Base-by-base conservation (phyloP, 768 basidiomycete genomes). In the Tylopilus rubrobrunneus region DNA sequence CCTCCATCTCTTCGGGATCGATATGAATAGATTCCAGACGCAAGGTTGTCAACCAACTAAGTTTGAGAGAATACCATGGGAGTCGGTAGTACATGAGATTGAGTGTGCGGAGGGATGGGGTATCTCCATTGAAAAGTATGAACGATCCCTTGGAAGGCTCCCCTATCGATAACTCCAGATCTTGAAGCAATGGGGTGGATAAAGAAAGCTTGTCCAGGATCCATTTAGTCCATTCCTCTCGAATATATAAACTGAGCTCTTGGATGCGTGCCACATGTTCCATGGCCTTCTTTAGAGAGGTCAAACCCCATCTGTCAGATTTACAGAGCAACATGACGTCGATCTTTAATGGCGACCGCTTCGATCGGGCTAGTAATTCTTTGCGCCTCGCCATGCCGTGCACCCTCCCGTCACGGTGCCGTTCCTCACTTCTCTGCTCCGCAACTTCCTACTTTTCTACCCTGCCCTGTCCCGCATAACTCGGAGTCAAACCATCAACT, bases 31-130 rank as follows among this genome's bases (percentile, higher is more conserved):
- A 34, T n/a, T 65, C 51, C 3, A 79, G 57, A 33, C 60, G 65
- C 23, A 80, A 65, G 42, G 65, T 63, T 6, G 67, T 71, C 12
- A 80, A 71, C 39, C 64, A 61, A 37, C 48, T 25, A 15, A 41
- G 37, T 21, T 23, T n/a, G 37, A 55, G 21, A 9, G 23, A 45
- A 23, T 33, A 3, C 53, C 42, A 55, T 7, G 34, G 49, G 21
- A 40, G 2, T 1, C 23, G 31, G 42, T 10, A 48, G 4, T 12
- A 4, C n/a, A 4, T 12, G 12, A 49, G 14, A n/a, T 7, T n/a
- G 6, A 49, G 19, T 4, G 23, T 28, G 7, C 31, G 47, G 14
- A 49, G 52, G 31, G 36, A 31, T 21, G 52, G 31, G 12, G 31
- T 27, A 17, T 11, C n/a, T 7, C 46, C 52, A 19, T 49, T 2